These are phyloP conservation scores for Coniferiporia sulphurascens DNA, from an alignment of 1,284 basidiomycete species.

Conservation along the genomic window DNA sequence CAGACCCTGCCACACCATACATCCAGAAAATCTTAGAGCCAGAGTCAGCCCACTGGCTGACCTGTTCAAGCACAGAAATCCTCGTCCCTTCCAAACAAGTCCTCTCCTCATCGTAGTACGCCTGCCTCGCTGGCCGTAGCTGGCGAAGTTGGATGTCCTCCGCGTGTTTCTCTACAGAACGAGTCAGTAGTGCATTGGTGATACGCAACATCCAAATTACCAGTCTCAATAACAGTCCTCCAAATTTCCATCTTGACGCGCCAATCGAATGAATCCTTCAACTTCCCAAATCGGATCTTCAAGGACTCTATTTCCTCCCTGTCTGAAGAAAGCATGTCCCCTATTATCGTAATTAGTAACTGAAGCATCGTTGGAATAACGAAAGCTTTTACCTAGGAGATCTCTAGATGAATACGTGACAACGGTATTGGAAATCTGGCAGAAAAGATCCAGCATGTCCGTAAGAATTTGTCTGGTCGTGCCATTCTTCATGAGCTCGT, in stretches of 20 bases:
- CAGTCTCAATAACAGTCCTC: neutral
- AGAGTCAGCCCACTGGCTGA: no score
- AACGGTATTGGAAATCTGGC: neutral
- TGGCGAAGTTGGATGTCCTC: neutral
- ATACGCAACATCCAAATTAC: neutral
- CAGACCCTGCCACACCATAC: slow-evolving; percentile 1
- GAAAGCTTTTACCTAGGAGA: neutral
- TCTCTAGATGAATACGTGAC: neutral
- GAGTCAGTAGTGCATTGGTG: neutral
- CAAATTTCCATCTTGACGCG: neutral
- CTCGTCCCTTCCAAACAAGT: no score
- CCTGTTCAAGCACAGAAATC: no score
- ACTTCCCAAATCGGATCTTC: neutral
- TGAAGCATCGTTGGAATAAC: neutral
- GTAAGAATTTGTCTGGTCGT: neutral
- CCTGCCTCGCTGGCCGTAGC: neutral
- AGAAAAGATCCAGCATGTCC: neutral
- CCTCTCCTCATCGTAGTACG: neutral
- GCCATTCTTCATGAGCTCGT: neutral
- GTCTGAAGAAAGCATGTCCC: neutral
- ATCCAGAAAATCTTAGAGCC: slow-evolving; percentile 4
- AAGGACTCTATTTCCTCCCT: neutral
- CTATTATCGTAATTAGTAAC: neutral
- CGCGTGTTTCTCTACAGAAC: neutral
- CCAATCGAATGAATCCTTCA: neutral